phyloP scores from a whole-genome alignment of 2,329 filamentous ascomycete species.

The Arthrobotrys conoides region DNA sequence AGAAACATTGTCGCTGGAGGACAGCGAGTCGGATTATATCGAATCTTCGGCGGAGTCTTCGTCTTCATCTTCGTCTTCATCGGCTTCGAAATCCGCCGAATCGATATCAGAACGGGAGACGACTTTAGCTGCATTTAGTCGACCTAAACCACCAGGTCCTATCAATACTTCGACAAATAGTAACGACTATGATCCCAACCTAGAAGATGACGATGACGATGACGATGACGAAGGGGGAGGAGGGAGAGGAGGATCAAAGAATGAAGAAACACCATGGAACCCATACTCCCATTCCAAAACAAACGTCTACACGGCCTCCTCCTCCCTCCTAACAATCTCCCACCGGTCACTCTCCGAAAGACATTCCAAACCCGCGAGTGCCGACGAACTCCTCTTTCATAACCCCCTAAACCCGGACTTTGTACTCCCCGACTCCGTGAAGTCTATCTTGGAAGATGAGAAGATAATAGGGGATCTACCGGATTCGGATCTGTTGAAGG shows the following conservation, averaged over 20 bases:
- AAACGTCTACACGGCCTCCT: conserved; percentile 51
- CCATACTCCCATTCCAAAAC: conserved; percentile 36
- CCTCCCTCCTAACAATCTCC: conserved; percentile 35
- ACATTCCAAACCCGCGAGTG: conserved; percentile 39
- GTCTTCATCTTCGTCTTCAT: conserved; percentile 14
- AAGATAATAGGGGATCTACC: conserved; percentile 71
- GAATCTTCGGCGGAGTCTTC: conserved; percentile 22
- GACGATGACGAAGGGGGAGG: not conserved
- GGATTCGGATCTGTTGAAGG: conserved; percentile 78
- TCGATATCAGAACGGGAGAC: not conserved
- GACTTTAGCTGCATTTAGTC: not conserved
- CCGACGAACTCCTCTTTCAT: conserved; percentile 58
- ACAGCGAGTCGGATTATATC: conserved; percentile 20
- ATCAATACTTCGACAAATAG: not conserved
- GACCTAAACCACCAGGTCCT: not conserved
- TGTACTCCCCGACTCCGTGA: conserved; percentile 28
- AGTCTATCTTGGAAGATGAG: conserved; percentile 28
- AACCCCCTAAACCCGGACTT: conserved; percentile 32
- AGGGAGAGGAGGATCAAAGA: not conserved
- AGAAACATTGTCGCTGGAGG: conserved; percentile 24
- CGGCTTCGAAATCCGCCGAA: conserved; percentile 12
- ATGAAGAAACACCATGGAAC: not conserved
- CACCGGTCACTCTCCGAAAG: conserved; percentile 28
- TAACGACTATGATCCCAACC: not conserved
- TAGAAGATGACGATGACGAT: not conserved